A percentile compares a stretch with the other conserved stretches of the same genome.
These are phyloP conservation scores for Phytopythium vexans DNA, from an alignment of 352 stramenopile species.

Conservation along the genomic window DNA sequence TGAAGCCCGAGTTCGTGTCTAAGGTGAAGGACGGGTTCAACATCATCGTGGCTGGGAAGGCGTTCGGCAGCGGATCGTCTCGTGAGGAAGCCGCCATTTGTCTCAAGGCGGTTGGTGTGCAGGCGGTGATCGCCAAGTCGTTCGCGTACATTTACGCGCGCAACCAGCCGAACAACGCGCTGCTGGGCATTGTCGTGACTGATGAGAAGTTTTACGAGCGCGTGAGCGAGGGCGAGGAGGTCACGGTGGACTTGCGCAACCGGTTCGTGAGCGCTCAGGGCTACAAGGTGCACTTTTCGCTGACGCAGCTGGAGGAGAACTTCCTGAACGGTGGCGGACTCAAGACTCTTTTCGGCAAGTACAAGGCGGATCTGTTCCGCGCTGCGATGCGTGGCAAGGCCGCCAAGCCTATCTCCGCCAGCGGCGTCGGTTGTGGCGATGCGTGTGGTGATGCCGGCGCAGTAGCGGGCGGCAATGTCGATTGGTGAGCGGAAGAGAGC, in stretches of 20 bases:
- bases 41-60: conserved; percentile 74
- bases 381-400: conserved; percentile 77
- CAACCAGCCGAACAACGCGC: conserved; percentile 83
- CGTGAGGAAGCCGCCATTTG: conserved; percentile 79
- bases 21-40: conserved; percentile 72
- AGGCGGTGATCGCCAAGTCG: conserved; percentile 82
- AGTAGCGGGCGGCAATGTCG: too few species aligned
- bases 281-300: conserved; percentile 61
- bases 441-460: conserved; percentile 14
- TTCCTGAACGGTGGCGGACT: conserved; percentile 77
- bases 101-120: conserved; percentile 74
- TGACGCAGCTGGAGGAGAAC: conserved; percentile 78
- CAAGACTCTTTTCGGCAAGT: conserved; percentile 74
- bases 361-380: conserved; percentile 84
- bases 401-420: conserved; percentile 42
- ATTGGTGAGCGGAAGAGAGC: too few species aligned
- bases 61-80: conserved; percentile 76
- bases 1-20: conserved; percentile 69
- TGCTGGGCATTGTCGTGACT: conserved; percentile 78
- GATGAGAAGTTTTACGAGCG: conserved; percentile 79
- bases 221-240: conserved; percentile 56
- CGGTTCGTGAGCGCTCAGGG: conserved; percentile 56
- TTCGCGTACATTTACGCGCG: conserved; percentile 86
- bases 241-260: conserved; percentile 71
- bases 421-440: conserved; percentile 54